Conservation (phyloP, 208 protist species). For the Acanthamoeba divionensis region DNA sequence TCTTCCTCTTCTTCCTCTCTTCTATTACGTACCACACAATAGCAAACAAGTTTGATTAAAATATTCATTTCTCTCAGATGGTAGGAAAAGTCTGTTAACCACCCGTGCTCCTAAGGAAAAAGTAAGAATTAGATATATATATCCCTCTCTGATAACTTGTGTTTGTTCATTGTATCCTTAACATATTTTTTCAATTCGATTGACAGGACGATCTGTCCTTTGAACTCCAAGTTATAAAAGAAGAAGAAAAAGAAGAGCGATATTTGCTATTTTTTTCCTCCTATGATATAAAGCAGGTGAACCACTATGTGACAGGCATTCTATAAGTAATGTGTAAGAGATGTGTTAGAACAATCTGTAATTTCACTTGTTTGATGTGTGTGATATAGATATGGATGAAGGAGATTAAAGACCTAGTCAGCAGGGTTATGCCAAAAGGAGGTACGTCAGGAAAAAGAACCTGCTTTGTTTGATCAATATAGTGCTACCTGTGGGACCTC, state of each 20-base stretch:
- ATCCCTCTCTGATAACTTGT: background rate
- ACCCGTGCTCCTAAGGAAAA: too few relatives aligned
- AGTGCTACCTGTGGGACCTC: too few relatives aligned
- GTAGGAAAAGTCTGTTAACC: too few relatives aligned
- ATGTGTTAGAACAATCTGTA: too few relatives aligned
- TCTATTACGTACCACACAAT: background rate
- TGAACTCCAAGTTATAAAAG: background rate
- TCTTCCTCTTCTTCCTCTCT: background rate
- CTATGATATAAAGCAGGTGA: constrained; percentile 8
- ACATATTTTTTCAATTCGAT: background rate
- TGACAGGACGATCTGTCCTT: background rate
- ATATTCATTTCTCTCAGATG: too few relatives aligned
- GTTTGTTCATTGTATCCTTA: background rate
- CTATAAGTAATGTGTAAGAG: too few relatives aligned
- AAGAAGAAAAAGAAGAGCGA: background rate
- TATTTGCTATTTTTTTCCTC: background rate
- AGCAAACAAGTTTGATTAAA: too few relatives aligned
- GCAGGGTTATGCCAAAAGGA: constrained; percentile 45
- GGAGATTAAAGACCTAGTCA: constrained; percentile 37
- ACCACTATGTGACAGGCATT: too few relatives aligned
- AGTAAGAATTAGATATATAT: background rate
- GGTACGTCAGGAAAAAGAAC: background rate
- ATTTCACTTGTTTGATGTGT: too few relatives aligned
- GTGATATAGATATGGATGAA: constrained; percentile 18
- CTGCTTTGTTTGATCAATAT: background rate